Conservation (phyloP, 805 yeast species). For the Pichia sporocuriosa region DNA sequence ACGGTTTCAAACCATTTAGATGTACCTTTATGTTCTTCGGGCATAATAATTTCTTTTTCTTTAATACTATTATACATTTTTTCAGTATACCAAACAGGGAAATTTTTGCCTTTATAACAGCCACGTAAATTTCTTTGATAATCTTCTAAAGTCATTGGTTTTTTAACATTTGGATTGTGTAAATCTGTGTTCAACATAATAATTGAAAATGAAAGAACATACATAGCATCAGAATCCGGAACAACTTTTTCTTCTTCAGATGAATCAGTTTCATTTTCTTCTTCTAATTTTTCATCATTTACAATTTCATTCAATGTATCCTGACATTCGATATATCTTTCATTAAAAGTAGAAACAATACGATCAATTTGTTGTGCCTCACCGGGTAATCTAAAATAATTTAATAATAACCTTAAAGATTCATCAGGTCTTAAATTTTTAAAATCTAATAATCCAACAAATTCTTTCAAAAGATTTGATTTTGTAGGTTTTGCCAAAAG, state of each 20-base stretch:
- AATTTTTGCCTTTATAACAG: constrained; percentile 66
- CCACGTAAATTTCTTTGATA: constrained; percentile 78
- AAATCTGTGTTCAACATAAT: constrained; percentile 92
- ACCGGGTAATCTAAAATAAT: constrained; percentile 88
- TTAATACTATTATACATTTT: constrained; percentile 75
- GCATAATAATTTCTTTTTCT: constrained; percentile 90
- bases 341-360: constrained; percentile 79
- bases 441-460: constrained; percentile 70
- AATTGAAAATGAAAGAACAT: constrained; percentile 82
- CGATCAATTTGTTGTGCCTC: constrained; percentile 96
- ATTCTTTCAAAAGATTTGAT: constrained; percentile 49
- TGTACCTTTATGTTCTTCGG: constrained; percentile 93
- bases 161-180: constrained; percentile 87
- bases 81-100: constrained; percentile 78
- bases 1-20: constrained; percentile 86
- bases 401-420: constrained; percentile 75
- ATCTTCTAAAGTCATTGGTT: constrained; percentile 82
- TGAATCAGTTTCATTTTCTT: constrained; percentile 23
- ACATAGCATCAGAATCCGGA: constrained; percentile 82
- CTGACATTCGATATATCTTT: constrained; percentile 66
- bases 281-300: constrained; percentile 5
- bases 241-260: constrained; percentile 43
- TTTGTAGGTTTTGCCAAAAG: constrained; percentile 72
- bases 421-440: constrained; percentile 81
- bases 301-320: constrained; percentile 21